Evolutionary conservation across 805 yeast species (phyloP).

Genomic region (Spathaspora gorwiae): DNA sequence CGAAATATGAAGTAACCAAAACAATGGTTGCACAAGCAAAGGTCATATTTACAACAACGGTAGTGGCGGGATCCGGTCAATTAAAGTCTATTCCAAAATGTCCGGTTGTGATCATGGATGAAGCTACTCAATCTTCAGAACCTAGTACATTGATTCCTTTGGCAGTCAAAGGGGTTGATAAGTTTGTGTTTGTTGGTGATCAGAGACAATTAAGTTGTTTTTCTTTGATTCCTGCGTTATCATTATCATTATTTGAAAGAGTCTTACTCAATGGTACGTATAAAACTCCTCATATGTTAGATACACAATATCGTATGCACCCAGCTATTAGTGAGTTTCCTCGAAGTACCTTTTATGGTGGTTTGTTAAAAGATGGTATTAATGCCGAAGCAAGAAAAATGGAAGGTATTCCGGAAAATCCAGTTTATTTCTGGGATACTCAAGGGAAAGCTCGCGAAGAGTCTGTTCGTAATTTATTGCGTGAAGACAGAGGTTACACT

Average conservation of each 20-base stretch:
- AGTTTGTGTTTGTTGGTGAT: constrained; percentile 71
- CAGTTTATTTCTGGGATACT: constrained; percentile 60
- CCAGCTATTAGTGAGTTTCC: constrained; percentile 60
- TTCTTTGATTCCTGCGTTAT: constrained; percentile 62
- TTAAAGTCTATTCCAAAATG: constrained; percentile 49
- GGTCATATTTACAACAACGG: constrained; percentile 69
- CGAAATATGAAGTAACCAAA: constrained; percentile 42
- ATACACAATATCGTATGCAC: constrained; percentile 67
- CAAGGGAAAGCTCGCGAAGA: constrained; percentile 44
- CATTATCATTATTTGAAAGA: constrained; percentile 66
- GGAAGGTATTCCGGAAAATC: constrained; percentile 43
- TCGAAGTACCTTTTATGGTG: constrained; percentile 46
- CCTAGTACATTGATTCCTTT: constrained; percentile 68
- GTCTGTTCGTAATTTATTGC: constrained; percentile 43
- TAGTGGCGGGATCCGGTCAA: constrained; percentile 65
- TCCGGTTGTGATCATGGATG: constrained; percentile 75
- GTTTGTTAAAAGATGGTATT: constrained; percentile 54
- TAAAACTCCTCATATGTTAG: constrained; percentile 59
- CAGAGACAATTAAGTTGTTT: constrained; percentile 71
- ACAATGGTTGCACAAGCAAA: constrained; percentile 58
- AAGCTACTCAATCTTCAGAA: constrained; percentile 73
- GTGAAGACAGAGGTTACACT: constrained; percentile 53
- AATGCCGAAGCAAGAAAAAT: constrained; percentile 45
- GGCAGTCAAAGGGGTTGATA: constrained; percentile 62
- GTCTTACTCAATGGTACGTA: constrained; percentile 59